Evolutionary conservation across 768 basidiomycete genomes (phyloP).

Genomic region (Cyclocybe cylindracea): DNA sequence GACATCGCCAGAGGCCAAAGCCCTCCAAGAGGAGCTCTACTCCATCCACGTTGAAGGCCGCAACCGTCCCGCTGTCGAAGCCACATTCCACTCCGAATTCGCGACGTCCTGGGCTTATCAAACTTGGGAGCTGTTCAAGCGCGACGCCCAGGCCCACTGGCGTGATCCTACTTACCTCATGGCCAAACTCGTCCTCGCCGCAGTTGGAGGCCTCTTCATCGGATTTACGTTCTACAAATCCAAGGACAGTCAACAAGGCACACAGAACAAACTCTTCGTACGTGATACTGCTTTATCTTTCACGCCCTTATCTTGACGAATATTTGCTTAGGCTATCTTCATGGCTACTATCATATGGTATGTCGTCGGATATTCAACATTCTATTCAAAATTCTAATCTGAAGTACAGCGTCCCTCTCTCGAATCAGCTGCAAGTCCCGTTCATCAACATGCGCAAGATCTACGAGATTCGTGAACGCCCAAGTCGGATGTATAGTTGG

Average conservation of each 20-base stretch:
- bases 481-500: constrained; percentile 70
- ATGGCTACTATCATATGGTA: constrained; percentile 47
- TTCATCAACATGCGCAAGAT: constrained; percentile 60
- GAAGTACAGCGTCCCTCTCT: constrained; percentile 42
- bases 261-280: constrained; percentile 69
- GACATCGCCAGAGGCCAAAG: constrained; percentile 45
- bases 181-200: constrained; percentile 58
- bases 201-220: constrained; percentile 56
- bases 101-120: constrained; percentile 58
- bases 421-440: constrained; percentile 64
- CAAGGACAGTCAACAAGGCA: constrained; percentile 54
- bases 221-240: constrained; percentile 66
- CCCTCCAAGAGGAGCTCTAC: constrained; percentile 39
- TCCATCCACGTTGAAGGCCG: constrained; percentile 50
- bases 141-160: constrained; percentile 51
- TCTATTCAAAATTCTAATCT: neutral
- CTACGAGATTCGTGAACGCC: constrained; percentile 69
- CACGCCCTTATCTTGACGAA: neutral
- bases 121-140: constrained; percentile 40
- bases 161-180: constrained; percentile 59
- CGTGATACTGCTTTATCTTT: constrained; percentile 23
- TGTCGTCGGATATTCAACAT: constrained; percentile 12
- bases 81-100: constrained; percentile 43
- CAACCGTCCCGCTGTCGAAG: constrained; percentile 35
- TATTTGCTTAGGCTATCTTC: constrained; percentile 44